Evolutionary conservation across 129 eudicot species (phyloP).

Genomic region (Lactuca sativa): DNA sequence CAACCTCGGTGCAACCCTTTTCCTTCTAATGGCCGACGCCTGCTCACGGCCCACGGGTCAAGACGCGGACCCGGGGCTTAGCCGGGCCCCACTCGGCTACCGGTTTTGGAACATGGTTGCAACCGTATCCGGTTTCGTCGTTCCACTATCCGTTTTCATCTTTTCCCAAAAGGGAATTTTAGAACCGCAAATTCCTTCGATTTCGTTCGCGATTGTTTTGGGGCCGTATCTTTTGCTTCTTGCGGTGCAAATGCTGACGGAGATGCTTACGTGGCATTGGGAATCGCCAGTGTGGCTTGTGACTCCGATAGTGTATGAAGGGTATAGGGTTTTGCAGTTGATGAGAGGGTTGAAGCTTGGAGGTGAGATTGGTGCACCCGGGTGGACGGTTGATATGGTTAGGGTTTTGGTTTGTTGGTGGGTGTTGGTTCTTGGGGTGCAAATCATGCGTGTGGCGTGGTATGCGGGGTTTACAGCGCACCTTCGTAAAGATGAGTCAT

Average conservation of each 20-base stretch:
- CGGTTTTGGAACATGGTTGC: conserved; percentile 82
- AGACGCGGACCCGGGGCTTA: conserved; percentile 34
- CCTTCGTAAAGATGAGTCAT: conserved; percentile 36
- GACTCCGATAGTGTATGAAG: conserved; percentile 83
- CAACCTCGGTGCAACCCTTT: conserved; percentile 80
- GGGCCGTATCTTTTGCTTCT: conserved; percentile 93
- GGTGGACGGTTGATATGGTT: conserved; percentile 73
- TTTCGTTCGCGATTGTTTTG: conserved; percentile 65
- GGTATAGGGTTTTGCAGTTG: conserved; percentile 81
- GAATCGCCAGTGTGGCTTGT: conserved; percentile 92
- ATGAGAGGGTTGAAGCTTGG: conserved; percentile 98
- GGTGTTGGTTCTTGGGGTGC: conserved; percentile 92
- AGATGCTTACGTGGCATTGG: conserved; percentile 98
- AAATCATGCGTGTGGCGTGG: conserved; percentile 99
- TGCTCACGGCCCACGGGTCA: conserved; percentile 55
- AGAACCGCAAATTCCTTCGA: conserved; percentile 61
- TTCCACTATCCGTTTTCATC: conserved; percentile 54
- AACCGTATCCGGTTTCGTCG: conserved; percentile 49
- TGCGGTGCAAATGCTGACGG: conserved; percentile 80
- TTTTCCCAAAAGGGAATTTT: conserved; percentile 67
- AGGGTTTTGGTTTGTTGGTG: conserved; percentile 96
- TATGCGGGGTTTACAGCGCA: conserved; percentile 81
- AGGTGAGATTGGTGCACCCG: conserved; percentile 70
- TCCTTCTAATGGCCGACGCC: conserved; percentile 89
- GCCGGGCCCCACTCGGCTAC: conserved; percentile 62